Percentiles rank a stretch among this genome's conserved stretches.
Evolutionary conservation across 192 early-diverging fungal genomes (phyloP).

Genomic region (Spizellomyces punctatus): DNA sequence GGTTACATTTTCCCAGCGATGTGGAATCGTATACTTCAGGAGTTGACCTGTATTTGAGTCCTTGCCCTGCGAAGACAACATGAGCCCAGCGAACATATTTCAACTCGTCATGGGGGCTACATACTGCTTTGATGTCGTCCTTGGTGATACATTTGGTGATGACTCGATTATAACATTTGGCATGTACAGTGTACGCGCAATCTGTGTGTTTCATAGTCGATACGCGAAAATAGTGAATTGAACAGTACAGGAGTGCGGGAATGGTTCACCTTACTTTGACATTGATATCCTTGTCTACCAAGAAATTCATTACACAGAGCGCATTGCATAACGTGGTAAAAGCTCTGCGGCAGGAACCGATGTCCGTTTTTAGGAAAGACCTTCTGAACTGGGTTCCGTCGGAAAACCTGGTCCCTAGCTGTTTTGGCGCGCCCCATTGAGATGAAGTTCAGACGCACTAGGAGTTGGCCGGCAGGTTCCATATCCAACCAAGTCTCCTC

Average conservation of each 20-base stretch:
- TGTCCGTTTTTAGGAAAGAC: slow-evolving; percentile 76
- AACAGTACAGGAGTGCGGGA: background rate
- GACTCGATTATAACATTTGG: slow-evolving; percentile 82
- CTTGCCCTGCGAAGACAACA: slow-evolving; percentile 43
- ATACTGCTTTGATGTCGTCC: slow-evolving; percentile 31
- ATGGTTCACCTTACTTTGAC: slow-evolving; percentile 64
- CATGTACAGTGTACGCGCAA: slow-evolving; percentile 90
- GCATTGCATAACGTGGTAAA: slow-evolving; percentile 94
- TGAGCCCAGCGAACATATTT: background rate
- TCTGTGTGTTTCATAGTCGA: slow-evolving; percentile 47
- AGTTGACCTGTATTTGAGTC: slow-evolving; percentile 69
- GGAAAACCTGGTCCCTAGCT: slow-evolving; percentile 49
- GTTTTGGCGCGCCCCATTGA: slow-evolving; percentile 36
- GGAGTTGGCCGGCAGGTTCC: slow-evolving; percentile 90
- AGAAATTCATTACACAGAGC: slow-evolving; percentile 92
- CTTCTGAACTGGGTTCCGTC: slow-evolving; percentile 49
- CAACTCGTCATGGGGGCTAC: slow-evolving; percentile 6
- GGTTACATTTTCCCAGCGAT: slow-evolving; percentile 83
- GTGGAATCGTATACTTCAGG: slow-evolving; percentile 90
- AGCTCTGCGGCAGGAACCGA: slow-evolving; percentile 81
- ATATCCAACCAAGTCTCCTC: slow-evolving; percentile 87
- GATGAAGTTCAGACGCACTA: slow-evolving; percentile 81
- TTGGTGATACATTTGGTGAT: slow-evolving; percentile 86
- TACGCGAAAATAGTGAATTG: slow-evolving; percentile 5
- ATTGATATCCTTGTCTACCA: slow-evolving; percentile 82